Conservation (phyloP, 1,139 yeast genomes). For the Saccharomyces hybrid region DNA sequence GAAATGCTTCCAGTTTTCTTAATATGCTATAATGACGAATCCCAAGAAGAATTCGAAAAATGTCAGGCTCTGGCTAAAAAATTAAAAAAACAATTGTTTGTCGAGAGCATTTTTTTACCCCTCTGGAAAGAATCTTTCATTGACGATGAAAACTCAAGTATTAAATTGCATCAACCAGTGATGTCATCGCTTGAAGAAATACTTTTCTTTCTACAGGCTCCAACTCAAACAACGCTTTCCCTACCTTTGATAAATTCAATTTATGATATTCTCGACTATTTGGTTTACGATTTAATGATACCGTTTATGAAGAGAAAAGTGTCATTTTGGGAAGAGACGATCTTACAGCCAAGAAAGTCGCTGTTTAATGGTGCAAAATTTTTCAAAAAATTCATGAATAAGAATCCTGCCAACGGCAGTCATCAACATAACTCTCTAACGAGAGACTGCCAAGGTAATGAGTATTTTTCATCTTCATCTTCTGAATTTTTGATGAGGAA, state of each 20-base stretch:
- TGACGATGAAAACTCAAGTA: conserved; percentile 13
- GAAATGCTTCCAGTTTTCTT: conserved; percentile 45
- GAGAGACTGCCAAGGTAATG: conserved; percentile 19
- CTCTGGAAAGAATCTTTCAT: conserved; percentile 17
- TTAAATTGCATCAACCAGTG: conserved; percentile 34
- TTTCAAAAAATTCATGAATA: conserved; percentile 34
- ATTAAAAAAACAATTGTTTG: conserved; percentile 34
- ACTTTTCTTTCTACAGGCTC: conserved; percentile 69
- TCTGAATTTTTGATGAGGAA: conserved; percentile 73
- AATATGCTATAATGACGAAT: conserved; percentile 28
- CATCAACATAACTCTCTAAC: conserved; percentile 44
- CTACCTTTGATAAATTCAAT: conserved; percentile 18
- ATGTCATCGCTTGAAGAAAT: conserved; percentile 52
- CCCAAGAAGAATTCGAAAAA: conserved; percentile 23
- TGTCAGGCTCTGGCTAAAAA: conserved; percentile 30
- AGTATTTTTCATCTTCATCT: conserved; percentile 35
- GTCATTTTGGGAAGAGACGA: conserved; percentile 79
- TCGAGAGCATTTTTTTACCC: conserved; percentile 32
- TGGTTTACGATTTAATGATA: conserved; percentile 25
- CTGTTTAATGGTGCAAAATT: conserved; percentile 32
- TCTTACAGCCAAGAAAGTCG: conserved; percentile 59
- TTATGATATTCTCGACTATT: conserved; percentile 22
- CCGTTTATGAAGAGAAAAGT: conserved; percentile 42
- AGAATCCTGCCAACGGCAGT: conserved; percentile 9
- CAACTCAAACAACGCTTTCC: conserved; percentile 14